Conservation (phyloP, 345 rosid genomes). For the Balakata baccata region DNA sequence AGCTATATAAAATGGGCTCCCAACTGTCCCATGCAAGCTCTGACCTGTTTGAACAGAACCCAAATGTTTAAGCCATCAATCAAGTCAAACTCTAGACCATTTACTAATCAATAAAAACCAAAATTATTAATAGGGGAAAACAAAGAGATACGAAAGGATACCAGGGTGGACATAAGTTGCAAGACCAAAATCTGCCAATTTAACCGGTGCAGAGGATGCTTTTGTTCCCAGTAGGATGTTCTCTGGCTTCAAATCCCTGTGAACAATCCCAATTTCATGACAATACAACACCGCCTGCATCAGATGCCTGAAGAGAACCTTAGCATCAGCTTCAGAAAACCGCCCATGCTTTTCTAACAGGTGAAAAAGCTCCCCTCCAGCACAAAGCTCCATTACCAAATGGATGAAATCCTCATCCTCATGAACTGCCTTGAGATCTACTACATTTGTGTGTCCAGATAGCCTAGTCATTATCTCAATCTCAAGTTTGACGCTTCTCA, state of each 20-base stretch:
- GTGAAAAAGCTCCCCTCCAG: conserved; percentile 69
- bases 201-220: conserved; percentile 54
- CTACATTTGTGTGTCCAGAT: conserved; percentile 71
- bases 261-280: conserved; percentile 63
- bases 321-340: conserved; percentile 53
- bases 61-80: conserved; percentile 7
- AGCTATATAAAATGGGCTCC: conserved; percentile 74
- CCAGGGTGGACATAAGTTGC: conserved; percentile 63
- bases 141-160: conserved; percentile 17
- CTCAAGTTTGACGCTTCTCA: conserved; percentile 56
- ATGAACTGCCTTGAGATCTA: conserved; percentile 63
- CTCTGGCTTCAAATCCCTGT: conserved; percentile 69
- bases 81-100: conserved; percentile 4
- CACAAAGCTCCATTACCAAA: conserved; percentile 72
- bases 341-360: conserved; percentile 53
- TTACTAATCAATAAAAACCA: neutral
- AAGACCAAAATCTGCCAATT: conserved; percentile 71
- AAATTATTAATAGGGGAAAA: neutral
- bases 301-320: conserved; percentile 53
- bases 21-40: conserved; percentile 60
- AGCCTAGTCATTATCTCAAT: conserved; percentile 66
- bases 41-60: conserved; percentile 39
- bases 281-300: conserved; percentile 62
- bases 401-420: conserved; percentile 63
- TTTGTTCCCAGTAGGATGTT: conserved; percentile 60